A percentile compares a stretch with the other conserved stretches of the same genome.
Evolutionary conservation across 192 early-diverging fungal genomes (phyloP).

Genomic region (Funneliformis geosporum): DNA sequence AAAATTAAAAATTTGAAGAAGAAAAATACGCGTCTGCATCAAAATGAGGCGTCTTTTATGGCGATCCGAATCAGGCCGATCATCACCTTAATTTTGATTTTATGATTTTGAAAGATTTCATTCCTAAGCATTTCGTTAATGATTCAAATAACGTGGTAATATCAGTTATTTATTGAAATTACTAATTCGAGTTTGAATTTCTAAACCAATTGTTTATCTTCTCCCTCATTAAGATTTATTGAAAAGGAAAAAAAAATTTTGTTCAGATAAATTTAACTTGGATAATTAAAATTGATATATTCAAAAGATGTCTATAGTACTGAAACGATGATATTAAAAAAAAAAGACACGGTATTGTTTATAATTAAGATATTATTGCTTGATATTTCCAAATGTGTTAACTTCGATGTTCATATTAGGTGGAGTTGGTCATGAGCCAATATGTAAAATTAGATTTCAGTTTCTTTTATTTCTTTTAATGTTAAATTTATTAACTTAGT

Average conservation of each 20-base stretch:
- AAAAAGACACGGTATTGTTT: conserved; percentile 55
- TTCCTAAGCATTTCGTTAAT: conserved; percentile 17
- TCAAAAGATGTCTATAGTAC: conserved; percentile 58
- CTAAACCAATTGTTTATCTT: conserved; percentile 13
- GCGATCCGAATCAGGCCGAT: too few species aligned
- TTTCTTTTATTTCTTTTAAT: too few species aligned
- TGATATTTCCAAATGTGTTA: neutral
- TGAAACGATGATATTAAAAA: conserved; percentile 52
- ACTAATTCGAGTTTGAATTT: too few species aligned
- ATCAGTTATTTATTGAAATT: too few species aligned
- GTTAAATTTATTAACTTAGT: too few species aligned
- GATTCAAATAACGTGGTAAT: conserved; percentile 7
- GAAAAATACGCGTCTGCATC: too few species aligned
- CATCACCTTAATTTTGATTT: too few species aligned
- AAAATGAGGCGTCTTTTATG: too few species aligned
- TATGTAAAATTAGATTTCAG: conserved; percentile 43
- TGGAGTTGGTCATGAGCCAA: conserved; percentile 84
- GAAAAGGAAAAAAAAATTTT: conserved; percentile 14
- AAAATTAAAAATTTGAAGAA: too few species aligned
- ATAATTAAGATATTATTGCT: neutral
- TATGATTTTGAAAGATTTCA: too few species aligned
- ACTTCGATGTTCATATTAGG: neutral
- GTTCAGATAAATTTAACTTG: neutral
- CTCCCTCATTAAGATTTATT: conserved; percentile 8
- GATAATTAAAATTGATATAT: neutral